Evolutionary conservation across 202 grass and related monocot genomes (phyloP), one percentile per base, ranked within the genome.

Genomic region (Elaeis oleifera): DNA sequence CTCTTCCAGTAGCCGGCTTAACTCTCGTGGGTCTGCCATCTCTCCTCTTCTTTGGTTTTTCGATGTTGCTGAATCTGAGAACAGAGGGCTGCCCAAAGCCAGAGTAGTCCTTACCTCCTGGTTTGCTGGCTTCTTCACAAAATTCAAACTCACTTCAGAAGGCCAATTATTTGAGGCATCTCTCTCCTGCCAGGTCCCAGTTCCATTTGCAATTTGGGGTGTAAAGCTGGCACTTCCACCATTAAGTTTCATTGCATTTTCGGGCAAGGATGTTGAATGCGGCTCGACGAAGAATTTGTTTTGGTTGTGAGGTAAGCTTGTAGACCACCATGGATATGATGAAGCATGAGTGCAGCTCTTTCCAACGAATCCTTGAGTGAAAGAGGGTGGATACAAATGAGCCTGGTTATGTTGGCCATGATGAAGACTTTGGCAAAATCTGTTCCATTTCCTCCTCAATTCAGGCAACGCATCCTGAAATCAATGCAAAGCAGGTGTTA

Each of bases 1-100:
- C 64, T 72, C 79, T 56, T 74, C 67, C 72, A 90, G 60, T 50
- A 78, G 69, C 53, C 51, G 59, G 69, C 78, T 71, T 53, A 95
- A 79, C 22, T 87, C 81, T 25, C 18, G 25, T 14, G 18, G 26
- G 7, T 68, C 65, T 56, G 65, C 51, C 27, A 56, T 56, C 18
- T 1, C 8, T 31, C 7, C 5, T 21, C 52, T 56, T 56, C 51
- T 68, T 28, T 56, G 65, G 11, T 68, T 28, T 16, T 68, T 56
- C 7, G 65, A 68, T 21, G 65, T 68, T 56, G 65, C 65, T 21
- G 53, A 68, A 56, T 68, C 65, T 4, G 65, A 68, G 29, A 16
- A 44, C n/a, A 44, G 29, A 28, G 52, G 26, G 7, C 27, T 23
- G 25, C 25, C 28, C 13, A 68, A 28, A 20, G 65, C 65, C 54